Percentiles rank a stretch among this genome's conserved stretches.
phyloP scores from a whole-genome alignment of 108 stramenopile species.

The Cyclotella sp. region DNA sequence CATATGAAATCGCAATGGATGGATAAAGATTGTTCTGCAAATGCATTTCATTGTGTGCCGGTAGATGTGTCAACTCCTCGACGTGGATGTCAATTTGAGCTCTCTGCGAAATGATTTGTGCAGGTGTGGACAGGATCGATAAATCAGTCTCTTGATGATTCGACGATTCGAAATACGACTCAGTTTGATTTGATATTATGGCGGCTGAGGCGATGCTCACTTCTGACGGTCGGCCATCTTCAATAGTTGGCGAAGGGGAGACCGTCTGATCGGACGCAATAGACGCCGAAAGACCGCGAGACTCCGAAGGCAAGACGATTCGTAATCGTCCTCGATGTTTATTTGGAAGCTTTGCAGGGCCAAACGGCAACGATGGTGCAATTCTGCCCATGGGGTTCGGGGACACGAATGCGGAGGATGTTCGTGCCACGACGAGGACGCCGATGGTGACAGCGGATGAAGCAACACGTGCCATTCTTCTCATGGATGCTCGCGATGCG shows the following conservation, averaged over 20 bases:
- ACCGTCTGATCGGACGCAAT: not conserved
- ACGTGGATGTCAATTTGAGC: not conserved
- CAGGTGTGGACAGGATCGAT: not conserved
- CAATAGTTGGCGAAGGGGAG: not conserved
- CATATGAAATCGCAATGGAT: constrained; percentile 9
- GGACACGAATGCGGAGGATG: not conserved
- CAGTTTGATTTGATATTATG: not conserved
- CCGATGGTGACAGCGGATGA: not conserved
- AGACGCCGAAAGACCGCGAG: not conserved
- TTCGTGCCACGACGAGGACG: not conserved
- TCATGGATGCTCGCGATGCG: too few relatives aligned
- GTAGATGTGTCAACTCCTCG: not conserved
- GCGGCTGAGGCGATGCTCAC: not conserved
- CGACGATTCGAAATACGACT: not conserved
- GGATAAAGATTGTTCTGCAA: not conserved
- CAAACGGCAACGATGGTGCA: too few relatives aligned
- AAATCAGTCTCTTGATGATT: not conserved
- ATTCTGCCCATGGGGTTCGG: not conserved
- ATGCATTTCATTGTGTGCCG: constrained; percentile 8
- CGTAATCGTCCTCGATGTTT: not conserved
- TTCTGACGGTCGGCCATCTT: not conserved
- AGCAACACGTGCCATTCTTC: not conserved
- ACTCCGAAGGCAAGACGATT: not conserved
- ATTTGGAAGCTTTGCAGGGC: not conserved
- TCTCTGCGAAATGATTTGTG: not conserved